Base-by-base conservation (phyloP, 352 stramenopile genomes). In the Globisporangium rhizosaccharum region DNA sequence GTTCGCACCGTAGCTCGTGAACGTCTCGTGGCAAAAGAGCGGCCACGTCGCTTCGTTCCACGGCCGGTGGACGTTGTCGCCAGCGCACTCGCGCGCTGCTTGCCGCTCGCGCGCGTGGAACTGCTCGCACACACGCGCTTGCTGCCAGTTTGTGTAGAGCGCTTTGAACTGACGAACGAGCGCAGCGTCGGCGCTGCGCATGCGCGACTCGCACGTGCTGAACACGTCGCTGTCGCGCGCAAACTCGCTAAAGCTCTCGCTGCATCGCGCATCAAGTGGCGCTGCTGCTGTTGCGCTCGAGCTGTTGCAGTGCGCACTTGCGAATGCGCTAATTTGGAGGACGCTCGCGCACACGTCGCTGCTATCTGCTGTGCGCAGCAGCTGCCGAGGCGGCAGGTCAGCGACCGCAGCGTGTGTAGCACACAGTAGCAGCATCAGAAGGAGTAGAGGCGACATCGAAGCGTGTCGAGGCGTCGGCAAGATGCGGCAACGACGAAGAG, bases 21-120 rank as follows among this genome's bases (percentile, higher is more conserved):
- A 89, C 18, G 73, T 80, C 30, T 82, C 55, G 52, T 82, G 67
- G 51, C 79, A 89, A 48, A 80, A 85, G 15, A 85, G 67, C 30
- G 79, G 75, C 67, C 70, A 85, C 3, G 61, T 61, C 11, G 72
- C 68, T 18, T 70, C 57, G 50, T 72, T 74, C 79, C 76, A 87
- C 4, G 76, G 69, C 18, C 68, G 69, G 46, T 75, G 76, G 7
- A 72, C 56, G 23, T 73, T 71, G 0, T 54, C 51, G 23, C 72
- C 71, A 0, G 73, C 71, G 51, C 79, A 89, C 49, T 73, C 67
- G 18, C 36, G 52, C 25, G 75, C 76, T 3, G 79, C 76, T 56
- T 71, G 75, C 46, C 65, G 58, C 59, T 89, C 79, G 30, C 65
- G 77, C 17, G 47, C 46, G 60, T 85, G 71, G 67, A 89, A 89